Base-by-base conservation (phyloP, 768 basidiomycete genomes). In the Trametes elegans region DNA sequence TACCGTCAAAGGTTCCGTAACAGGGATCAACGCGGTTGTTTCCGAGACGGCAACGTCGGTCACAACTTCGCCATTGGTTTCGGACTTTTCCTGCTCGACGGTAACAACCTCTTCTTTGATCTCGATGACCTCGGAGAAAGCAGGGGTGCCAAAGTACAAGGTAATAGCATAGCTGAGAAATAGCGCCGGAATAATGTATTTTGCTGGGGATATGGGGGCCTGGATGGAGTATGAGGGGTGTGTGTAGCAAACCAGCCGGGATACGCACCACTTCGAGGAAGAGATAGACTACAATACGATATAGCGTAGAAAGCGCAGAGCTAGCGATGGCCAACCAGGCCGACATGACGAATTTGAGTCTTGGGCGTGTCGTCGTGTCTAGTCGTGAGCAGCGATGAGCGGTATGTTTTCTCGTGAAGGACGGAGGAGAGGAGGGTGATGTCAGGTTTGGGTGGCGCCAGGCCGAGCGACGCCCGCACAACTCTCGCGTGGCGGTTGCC, bases 191-290 rank as follows among this genome's bases (percentile, higher is more conserved):
- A 72, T 58, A 7, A 71, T 58, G 14, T 66, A 66, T 43, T 70
- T 68, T 27, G 62, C 72, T 5, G 72, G 65, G 16, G 67, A 62
- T 28, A 73, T 70, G 9, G 79, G 76, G 32, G 79, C 74, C 79
- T 76, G 53, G 31, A 51, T n/a, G n/a, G n/a, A n/a, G n/a, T n/a
- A n/a, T n/a, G 41, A 47, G 26, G 35, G 16, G 31, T 50, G 36
- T 54, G 6, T 26, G 36, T 24, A 53, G 19, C 31, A 49, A 11
- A 16, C 36, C 36, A 31, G 32, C 18, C 18, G 51, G 31, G 34
- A 23, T 16, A 71, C 79, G 50, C 50, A 79, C 81, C 28, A 84
- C 71, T 59, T 77, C 68, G 26, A 84, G 73, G 57, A 82, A 84
- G 21, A 82, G 32, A 67, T 76, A 81, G 28, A 69, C 60, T 36